Evolutionary conservation across 208 protist genomes (phyloP).

Genomic region (Crithidia bombi): DNA sequence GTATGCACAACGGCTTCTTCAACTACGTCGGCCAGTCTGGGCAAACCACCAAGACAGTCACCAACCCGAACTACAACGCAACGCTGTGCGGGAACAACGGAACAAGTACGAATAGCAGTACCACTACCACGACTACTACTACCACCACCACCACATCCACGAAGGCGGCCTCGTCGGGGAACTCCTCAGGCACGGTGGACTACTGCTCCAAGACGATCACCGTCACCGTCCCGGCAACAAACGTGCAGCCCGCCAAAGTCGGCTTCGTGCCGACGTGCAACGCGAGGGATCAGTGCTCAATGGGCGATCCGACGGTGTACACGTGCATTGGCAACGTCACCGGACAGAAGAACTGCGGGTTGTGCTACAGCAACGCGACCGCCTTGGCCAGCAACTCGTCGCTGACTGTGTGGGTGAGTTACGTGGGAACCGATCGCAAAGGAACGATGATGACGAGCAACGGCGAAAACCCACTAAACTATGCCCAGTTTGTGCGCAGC

Average conservation of each 20-base stretch:
- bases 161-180: neutral
- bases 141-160: neutral
- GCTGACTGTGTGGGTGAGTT: slow-evolving; percentile 70
- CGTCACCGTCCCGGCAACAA: slow-evolving; percentile 6
- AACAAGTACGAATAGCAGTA: neutral
- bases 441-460: slow-evolving; percentile 56
- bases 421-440: slow-evolving; percentile 78
- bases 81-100: slow-evolving; percentile 11
- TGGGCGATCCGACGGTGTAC: slow-evolving; percentile 34
- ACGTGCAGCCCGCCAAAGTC: slow-evolving; percentile 63
- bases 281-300: slow-evolving; percentile 55
- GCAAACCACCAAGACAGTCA: slow-evolving; percentile 1
- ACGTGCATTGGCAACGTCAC: slow-evolving; percentile 64
- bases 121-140: neutral
- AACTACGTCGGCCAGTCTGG: slow-evolving; percentile 60
- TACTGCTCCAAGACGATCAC: slow-evolving; percentile 36
- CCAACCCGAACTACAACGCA: slow-evolving; percentile 50
- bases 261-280: slow-evolving; percentile 82
- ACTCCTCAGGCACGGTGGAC: slow-evolving; percentile 9
- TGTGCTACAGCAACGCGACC: slow-evolving; percentile 39
- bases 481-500: slow-evolving; percentile 40
- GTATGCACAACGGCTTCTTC: slow-evolving; percentile 74
- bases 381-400: slow-evolving; percentile 21
- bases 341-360: slow-evolving; percentile 79
- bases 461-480: slow-evolving; percentile 77